These are phyloP conservation scores for Calonectria naviculata DNA, from an alignment of 2,329 filamentous ascomycete species.

Conservation along the genomic window DNA sequence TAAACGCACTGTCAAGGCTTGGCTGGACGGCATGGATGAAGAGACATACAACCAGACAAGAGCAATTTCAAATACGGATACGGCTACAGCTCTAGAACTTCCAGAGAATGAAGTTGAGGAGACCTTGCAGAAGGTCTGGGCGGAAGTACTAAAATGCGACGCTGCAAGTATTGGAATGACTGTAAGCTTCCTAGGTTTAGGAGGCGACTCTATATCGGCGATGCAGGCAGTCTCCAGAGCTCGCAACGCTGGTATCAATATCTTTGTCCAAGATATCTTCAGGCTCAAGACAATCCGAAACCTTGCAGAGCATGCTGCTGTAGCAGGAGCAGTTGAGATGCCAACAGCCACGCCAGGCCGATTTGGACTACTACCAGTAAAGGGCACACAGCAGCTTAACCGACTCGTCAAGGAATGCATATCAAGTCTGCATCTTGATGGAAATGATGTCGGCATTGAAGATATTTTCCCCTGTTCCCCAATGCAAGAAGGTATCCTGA, in stretches of 20 bases:
- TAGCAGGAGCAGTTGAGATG: neutral
- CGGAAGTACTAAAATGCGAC: neutral
- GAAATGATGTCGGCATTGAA: neutral
- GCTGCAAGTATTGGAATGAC: neutral
- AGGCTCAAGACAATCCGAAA: neutral
- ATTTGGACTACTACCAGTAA: neutral
- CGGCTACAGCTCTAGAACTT: neutral
- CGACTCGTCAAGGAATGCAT: neutral
- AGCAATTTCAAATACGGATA: neutral
- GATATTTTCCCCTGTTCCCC: neutral
- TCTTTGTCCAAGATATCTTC: neutral
- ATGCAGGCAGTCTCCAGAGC: neutral
- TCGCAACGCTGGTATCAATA: neutral
- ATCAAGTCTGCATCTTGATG: neutral
- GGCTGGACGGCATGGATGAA: neutral
- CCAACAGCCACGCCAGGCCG: neutral
- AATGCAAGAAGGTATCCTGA: neutral
- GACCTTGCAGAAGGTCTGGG: neutral
- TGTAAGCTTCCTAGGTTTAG: neutral
- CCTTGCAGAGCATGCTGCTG: neutral
- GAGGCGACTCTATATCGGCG: neutral
- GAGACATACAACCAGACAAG: neutral
- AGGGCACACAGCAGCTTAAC: neutral
- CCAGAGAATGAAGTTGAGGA: neutral
- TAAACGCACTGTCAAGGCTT: neutral